Evolutionary conservation across 2,329 filamentous ascomycete species (phyloP).

Genomic region (Clarireedia paspali): DNA sequence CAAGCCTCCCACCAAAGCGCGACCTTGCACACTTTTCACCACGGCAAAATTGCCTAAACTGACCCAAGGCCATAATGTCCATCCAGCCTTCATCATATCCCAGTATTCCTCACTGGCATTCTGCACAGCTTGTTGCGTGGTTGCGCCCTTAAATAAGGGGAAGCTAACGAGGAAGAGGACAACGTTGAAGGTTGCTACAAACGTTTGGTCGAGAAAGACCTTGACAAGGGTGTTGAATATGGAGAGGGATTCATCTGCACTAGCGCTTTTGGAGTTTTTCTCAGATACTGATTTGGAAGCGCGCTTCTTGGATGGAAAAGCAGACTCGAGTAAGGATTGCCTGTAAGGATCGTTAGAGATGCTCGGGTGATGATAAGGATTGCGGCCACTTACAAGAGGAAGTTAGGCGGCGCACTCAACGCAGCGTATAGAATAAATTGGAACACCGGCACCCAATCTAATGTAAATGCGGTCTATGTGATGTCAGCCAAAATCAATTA

Average conservation of each 20-base stretch:
- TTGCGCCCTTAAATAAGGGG: slow-evolving; percentile 32
- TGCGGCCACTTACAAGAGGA: slow-evolving; percentile 56
- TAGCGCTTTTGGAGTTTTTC: background rate
- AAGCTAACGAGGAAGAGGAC: slow-evolving; percentile 54
- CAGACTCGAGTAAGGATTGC: slow-evolving; percentile 67
- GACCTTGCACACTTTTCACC: slow-evolving; percentile 61
- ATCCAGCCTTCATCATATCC: slow-evolving; percentile 59
- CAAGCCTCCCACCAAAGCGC: slow-evolving; percentile 63
- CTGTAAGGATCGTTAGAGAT: slow-evolving; percentile 27
- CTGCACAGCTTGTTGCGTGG: slow-evolving; percentile 36
- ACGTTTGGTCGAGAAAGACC: slow-evolving; percentile 54
- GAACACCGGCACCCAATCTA: slow-evolving; percentile 62
- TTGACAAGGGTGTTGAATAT: slow-evolving; percentile 2
- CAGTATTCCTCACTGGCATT: slow-evolving; percentile 49
- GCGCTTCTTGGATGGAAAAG: slow-evolving; percentile 55
- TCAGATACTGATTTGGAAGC: background rate
- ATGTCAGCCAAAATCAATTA: background rate
- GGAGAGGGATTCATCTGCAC: slow-evolving; percentile 33
- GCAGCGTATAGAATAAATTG: slow-evolving; percentile 71
- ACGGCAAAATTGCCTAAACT: slow-evolving; percentile 62
- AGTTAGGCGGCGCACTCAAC: slow-evolving; percentile 73
- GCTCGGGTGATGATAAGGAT: background rate
- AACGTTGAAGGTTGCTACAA: slow-evolving; percentile 55
- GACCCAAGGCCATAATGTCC: slow-evolving; percentile 65
- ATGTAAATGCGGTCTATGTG: slow-evolving; percentile 46